Base-by-base conservation (phyloP, 1,284 basidiomycete species). In the Butyriboletus appendiculatus region DNA sequence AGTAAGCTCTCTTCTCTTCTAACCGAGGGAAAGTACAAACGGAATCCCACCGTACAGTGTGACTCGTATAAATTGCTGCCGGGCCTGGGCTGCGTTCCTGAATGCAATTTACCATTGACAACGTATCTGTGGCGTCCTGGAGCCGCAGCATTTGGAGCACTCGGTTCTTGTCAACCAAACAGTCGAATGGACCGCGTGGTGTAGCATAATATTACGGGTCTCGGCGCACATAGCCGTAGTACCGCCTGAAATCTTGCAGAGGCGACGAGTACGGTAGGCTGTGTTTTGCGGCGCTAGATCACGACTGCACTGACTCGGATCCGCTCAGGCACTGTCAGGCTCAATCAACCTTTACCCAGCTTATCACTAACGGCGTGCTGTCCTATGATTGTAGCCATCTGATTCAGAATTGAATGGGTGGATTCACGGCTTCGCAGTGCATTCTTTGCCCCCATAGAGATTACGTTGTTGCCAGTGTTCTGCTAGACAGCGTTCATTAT, bases 371-470 rank as follows among this genome's bases (percentile, higher is more conserved):
- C 4, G n/a, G 34, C 18, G 35, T 16, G 15, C 9, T 18, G 8
- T 12, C 11, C 28, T 22, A 26, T 5, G 40, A 20, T n/a, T 11
- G n/a, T 28, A 55, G 39, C 43, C 35, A 55, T 55, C 38, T 24
- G 5, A 30, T 56, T 56, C 32, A 16, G 56, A 59, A 59, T 32
- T 44, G 12, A 33, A 28, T 15, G 33, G 1, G n/a, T 37, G 40
- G 57, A 57, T 56, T 34, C 57, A 38, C 53, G 4, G 43, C 38
- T 41, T 55, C 52, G 35, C 12, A 15, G 16, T 12, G 37, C 24
- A 18, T 34, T 35, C 20, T 22, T 24, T 38, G n/a, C n/a, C n/a
- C n/a, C n/a, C n/a, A n/a, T n/a, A n/a, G 16, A 10, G 51, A 11
- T 24, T 37, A 18, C 33, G 10, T 40, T 28, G 41, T 55, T n/a